Evolutionary conservation across 768 basidiomycete species (phyloP), one percentile per base, ranked within the genome.

Genomic region (Tricholoma sp.): DNA sequence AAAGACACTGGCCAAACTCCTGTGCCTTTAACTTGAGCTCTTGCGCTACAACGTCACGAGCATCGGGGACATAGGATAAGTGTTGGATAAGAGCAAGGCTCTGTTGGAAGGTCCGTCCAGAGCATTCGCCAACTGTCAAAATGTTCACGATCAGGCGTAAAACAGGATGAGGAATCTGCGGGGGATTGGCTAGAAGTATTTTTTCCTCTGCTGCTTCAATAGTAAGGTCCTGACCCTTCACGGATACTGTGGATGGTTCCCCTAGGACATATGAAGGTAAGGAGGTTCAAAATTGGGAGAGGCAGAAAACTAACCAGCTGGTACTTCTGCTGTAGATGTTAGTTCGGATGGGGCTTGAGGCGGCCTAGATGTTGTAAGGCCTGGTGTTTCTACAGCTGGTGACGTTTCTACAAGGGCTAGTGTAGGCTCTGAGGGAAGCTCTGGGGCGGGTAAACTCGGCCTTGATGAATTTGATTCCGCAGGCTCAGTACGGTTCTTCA

Each of bases 121-220:
- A 94, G 67, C 96, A 98, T 76, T 99, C 97, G 45, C 97, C 97
- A 18, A 89, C 81, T n/a, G 97, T 98, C 60, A 99, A 77, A 63
- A 98, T 94, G 71, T 98, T 98, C 68, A 97, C 94, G 59, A 98
- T 93, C 35, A 94, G 82, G 35, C 91, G 86, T 22, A 98, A 79
- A n/a, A 90, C 86, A 3, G 83, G 69, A 52, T 89, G 83, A 6
- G 95, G 93, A 57, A 98, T 87, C 61, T 88, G 85, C 11, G 97
- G 97, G 16, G 91, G 85, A 53, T 80, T 83, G 10, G 86, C 77
- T 12, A 92, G 74, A 12, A 90, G 69, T 5, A 74, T 71, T 52
- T 79, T 81, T 56, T 79, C 78, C 64, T 81, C 81, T 0, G 68
- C 66, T 24, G 69, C 64, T 58, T 76, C 77, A 24, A 71, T 69